Evolutionary conservation across 192 early-diverging fungal genomes (phyloP), one percentile per base, ranked within the genome.

Genomic region (Glomus cerebriforme): DNA sequence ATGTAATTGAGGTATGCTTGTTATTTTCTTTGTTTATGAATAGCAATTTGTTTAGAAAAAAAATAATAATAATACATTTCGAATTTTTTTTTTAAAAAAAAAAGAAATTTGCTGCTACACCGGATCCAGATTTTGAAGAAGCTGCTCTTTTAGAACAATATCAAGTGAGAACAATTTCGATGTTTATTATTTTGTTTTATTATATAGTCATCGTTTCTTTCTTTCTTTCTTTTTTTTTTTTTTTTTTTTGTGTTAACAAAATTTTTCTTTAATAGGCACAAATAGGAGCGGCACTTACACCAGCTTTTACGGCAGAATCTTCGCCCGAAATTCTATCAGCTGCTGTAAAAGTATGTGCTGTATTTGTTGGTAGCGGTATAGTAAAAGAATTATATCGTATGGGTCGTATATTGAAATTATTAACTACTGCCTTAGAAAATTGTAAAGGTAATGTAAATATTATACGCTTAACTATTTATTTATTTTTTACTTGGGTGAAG

Each of bases 61-160:
- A 4, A 43, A 13, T 75, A 39, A 39, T n/a, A 43, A 59, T 59
- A 62, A n/a, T 75, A 1, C 26, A 37, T n/a, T 34, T 13, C 5
- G 43, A 5, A 59, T 22, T 13, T 80, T 34, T 37, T 39, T 69
- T 39, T 39, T 39, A 8, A 8, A 43, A 43, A 43, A 39, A 39
- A 39, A 43, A 84, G 82, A 85, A 87, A 83, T 98, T 95, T 83
- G 76, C 90, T 17, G 72, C 81, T 13, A 92, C 94, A 0, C 85
- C 86, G n/a, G 98, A 99, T 86, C 96, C 98, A 3, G 96, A 96
- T 60, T 90, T 93, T 71, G 92, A 92, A 19, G 96, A 91, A 54
- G 90, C 93, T 63, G 86, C 92, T 0, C 81, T 99, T 0, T 86
- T 99, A 67, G 93, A 92, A 73, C 96, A 98, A 73, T 98, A 97